Percentiles rank a stretch among this genome's conserved stretches.
phyloP scores from a whole-genome alignment of 306 rosid genomes.

The Castanopsis chinensis region DNA sequence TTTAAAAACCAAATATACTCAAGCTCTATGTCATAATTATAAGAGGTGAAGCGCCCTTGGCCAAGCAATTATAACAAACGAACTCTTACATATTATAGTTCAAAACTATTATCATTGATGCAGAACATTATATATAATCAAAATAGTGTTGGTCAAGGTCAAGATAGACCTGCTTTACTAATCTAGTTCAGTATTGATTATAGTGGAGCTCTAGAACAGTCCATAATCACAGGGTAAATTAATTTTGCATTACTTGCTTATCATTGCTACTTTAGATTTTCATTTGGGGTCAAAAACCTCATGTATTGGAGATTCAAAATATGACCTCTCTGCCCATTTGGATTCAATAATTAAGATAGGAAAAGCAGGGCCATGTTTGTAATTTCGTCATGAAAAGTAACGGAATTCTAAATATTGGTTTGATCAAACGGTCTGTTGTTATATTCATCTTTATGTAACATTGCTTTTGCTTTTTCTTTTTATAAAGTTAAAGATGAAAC shows the following conservation, averaged over 20 bases:
- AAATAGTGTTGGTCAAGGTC: neutral
- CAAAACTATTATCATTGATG: neutral
- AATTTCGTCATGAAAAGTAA: slow-evolving; percentile 29
- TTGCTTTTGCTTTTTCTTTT: slow-evolving; percentile 74
- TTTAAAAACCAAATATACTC: neutral
- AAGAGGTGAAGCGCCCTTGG: neutral
- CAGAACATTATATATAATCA: neutral
- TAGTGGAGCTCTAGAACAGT: neutral
- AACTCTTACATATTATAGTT: neutral
- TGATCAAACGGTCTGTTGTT: slow-evolving; percentile 56
- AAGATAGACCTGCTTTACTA: neutral
- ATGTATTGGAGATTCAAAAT: slow-evolving; percentile 22
- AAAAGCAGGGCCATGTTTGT: slow-evolving; percentile 11
- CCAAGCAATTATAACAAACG: neutral
- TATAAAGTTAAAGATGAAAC: slow-evolving; percentile 66
- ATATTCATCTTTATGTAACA: slow-evolving; percentile 49
- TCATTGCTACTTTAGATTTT: neutral
- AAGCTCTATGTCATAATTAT: neutral
- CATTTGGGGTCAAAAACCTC: neutral
- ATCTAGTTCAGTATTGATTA: neutral
- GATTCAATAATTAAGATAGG: slow-evolving; percentile 15
- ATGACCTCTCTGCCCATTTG: slow-evolving; percentile 18
- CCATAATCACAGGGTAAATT: neutral
- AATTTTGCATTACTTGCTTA: neutral
- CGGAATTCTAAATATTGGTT: slow-evolving; percentile 16